phyloP scores from a whole-genome alignment of 371 early-diverging fungal genomes.

The Mucor irregularis region DNA sequence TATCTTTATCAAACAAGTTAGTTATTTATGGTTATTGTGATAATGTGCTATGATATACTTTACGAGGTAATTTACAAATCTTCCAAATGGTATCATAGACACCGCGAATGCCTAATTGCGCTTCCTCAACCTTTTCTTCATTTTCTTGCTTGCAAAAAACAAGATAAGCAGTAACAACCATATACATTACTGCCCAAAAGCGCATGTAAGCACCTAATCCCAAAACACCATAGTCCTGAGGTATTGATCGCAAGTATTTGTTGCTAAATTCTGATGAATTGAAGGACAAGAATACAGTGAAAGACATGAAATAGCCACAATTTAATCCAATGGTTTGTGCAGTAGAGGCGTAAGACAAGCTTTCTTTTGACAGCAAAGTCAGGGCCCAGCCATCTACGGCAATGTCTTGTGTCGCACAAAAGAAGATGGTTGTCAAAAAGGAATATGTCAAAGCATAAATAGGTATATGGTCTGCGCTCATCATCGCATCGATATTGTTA shows the following conservation, averaged over 20 bases:
- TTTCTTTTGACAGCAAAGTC: constrained; percentile 87
- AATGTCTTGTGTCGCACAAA: constrained; percentile 98
- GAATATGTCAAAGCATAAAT: constrained; percentile 69
- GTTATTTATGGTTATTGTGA: no score
- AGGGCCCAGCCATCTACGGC: constrained; percentile 98
- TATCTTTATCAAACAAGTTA: constrained; percentile 52
- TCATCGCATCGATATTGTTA: constrained; percentile 69
- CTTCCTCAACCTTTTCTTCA: constrained; percentile 44
- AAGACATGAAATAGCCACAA: constrained; percentile 92
- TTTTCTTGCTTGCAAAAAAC: constrained; percentile 75
- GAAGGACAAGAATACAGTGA: constrained; percentile 94
- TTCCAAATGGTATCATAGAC: constrained; percentile 70
- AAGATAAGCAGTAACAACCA: constrained; percentile 82
- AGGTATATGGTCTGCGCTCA: constrained; percentile 64
- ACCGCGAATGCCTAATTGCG: constrained; percentile 53
- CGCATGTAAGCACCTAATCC: constrained; percentile 83
- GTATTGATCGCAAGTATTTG: constrained; percentile 80
- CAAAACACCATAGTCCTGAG: constrained; percentile 74
- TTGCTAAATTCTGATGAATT: constrained; percentile 94
- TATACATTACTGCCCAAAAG: constrained; percentile 91
- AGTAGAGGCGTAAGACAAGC: constrained; percentile 87
- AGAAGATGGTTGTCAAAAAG: constrained; percentile 81
- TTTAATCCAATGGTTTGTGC: constrained; percentile 97
- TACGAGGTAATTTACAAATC: constrained; percentile 74
- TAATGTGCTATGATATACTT: no score